Base-by-base conservation (phyloP, 2,329 filamentous ascomycete species). In the Dothideomycetidae sp. region DNA sequence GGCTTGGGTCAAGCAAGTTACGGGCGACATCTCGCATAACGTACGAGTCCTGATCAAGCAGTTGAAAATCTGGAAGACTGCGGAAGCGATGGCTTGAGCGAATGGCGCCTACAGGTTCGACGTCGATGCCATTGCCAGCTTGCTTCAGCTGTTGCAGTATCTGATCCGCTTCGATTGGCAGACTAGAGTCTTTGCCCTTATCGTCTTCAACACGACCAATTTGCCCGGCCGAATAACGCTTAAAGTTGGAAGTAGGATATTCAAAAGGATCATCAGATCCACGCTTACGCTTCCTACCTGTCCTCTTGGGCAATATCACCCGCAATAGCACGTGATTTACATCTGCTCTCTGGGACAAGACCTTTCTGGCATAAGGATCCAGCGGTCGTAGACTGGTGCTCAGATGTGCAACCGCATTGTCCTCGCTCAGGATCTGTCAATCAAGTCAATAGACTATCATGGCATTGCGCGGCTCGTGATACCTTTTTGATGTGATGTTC, bases 281-380 rank as follows among this genome's bases (percentile, higher is more conserved):
- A 48, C 78, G 69, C 61, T 86, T 93, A 41, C 86, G 73, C 58
- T 81, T 93, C 42, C 84, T 73, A 3, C 86, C 86, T 2, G 85
- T 94, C 39, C 83, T 68, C 56, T 78, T 90, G 0, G 90, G 88
- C 1, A 96, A 74, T 0, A 79, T 85, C 39, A 98, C 69, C 54
- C 85, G 86, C 37, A 98, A 66, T 13, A 96, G 68, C 13, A 96
- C 63, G 52, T 94, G 93, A 53, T 85, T 82, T 7, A 83, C 81
- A 13, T 72, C 62, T 19, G 78, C 72, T 52, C 78, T 81, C 29
- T 78, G 76, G 5, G 88, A 93, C 47, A 79, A 66, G 43, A 93
- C 65, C 5, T 82, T 81, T 48, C 80, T 78, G 49, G 81, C 76
- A 50, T 83, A 75, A 2, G 79, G 78, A 55, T 92, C 84, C 45